A percentile compares a stretch with the other conserved stretches of the same genome.
phyloP scores from a whole-genome alignment of 176 grass and related monocot species.

The Paspalum notatum region DNA sequence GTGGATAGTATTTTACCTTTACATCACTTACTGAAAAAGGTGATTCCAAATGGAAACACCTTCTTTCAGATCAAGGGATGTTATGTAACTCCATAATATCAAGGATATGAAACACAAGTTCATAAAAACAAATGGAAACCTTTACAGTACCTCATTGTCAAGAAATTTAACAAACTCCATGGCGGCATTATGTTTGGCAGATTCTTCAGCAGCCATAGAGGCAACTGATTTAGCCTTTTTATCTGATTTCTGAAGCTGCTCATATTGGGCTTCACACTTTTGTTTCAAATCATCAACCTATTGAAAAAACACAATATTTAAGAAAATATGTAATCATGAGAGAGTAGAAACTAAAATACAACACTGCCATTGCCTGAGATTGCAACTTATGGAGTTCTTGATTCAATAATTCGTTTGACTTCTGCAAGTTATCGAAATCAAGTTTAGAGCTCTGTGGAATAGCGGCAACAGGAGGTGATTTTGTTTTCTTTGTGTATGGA shows the following conservation, averaged over 20 bases:
- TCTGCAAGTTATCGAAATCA: slow-evolving; percentile 55
- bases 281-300: slow-evolving; percentile 62
- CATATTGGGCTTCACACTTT: slow-evolving; percentile 62
- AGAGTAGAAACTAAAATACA: slow-evolving; percentile 15
- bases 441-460: slow-evolving; percentile 50
- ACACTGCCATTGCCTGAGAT: slow-evolving; percentile 44
- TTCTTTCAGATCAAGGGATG: background rate
- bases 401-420: slow-evolving; percentile 63
- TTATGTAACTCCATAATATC: slow-evolving; percentile 1
- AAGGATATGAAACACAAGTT: background rate
- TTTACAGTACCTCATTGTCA: slow-evolving; percentile 54
- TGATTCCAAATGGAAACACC: background rate
- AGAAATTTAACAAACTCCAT: slow-evolving; percentile 64
- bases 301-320: slow-evolving; percentile 19
- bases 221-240: slow-evolving; percentile 43
- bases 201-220: slow-evolving; percentile 56
- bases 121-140: background rate
- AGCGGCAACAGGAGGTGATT: slow-evolving; percentile 41
- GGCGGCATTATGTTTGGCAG: slow-evolving; percentile 46
- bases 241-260: slow-evolving; percentile 52
- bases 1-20: background rate
- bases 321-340: slow-evolving; percentile 11
- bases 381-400: slow-evolving; percentile 66
- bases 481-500: slow-evolving; percentile 60
- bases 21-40: background rate